phyloP scores from a whole-genome alignment of 148 eudicot genomes.

The Bassia scoparia region DNA sequence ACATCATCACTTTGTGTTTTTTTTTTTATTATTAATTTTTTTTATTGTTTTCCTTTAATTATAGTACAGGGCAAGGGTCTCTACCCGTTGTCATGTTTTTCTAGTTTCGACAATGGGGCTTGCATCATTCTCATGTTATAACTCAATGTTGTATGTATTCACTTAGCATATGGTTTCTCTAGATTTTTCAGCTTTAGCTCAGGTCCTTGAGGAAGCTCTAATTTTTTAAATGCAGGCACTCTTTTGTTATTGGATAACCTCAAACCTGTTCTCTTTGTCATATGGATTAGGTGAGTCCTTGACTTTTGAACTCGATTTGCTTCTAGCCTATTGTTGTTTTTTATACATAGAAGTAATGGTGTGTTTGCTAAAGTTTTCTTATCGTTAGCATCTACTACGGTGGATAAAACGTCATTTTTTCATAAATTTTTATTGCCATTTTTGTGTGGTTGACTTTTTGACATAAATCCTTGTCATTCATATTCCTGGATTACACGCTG shows the following conservation, averaged over 20 bases:
- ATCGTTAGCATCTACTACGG: neutral
- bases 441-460: neutral
- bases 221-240: conserved; percentile 49
- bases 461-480: neutral
- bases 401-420: too few species aligned
- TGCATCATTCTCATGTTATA: neutral
- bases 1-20: too few species aligned
- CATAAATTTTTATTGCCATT: neutral
- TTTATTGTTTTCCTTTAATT: too few species aligned
- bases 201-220: neutral
- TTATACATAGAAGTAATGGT: neutral
- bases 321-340: neutral
- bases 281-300: conserved; percentile 59
- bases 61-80: neutral
- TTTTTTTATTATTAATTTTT: too few species aligned
- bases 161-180: neutral
- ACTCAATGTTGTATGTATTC: neutral
- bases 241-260: conserved; percentile 72
- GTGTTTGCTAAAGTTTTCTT: neutral
- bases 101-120: neutral
- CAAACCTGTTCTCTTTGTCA: conserved; percentile 52
- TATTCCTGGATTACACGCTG: neutral
- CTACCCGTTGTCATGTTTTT: neutral
- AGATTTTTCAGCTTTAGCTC: neutral
- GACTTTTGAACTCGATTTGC: neutral